Base-by-base conservation (phyloP, 1,139 yeast species). In the Taiozyma sp. region DNA sequence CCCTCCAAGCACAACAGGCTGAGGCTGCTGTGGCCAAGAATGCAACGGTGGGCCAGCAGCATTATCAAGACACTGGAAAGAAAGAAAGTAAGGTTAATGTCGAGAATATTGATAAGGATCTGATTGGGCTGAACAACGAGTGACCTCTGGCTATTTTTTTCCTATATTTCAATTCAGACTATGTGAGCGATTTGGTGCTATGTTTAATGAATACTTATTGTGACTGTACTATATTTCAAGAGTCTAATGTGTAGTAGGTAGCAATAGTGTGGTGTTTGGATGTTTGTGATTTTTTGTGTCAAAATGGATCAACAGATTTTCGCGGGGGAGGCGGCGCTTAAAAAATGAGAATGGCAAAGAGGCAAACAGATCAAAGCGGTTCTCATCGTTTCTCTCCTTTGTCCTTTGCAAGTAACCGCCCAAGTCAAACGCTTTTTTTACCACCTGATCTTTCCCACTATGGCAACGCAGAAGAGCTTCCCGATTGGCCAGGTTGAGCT, bases 21-120 rank as follows among this genome's bases (percentile, higher is more conserved):
- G 44, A 48, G 22, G 48, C 41, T 16, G 49, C 51, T 2, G 46
- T 48, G 3, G 47, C 51, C 2, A 50, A 39, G 24, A 49, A 45
- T 5, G 49, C 49, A 4, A 48, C 49, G 6, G 54, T 40, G 22
- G 49, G 50, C 7, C 53, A 51, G 14, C 47, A 45, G n/a, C 48
- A 39, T 34, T 27, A 19, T 32, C 34, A 40, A 12, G 10, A 29
- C 14, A 28, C 13, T 23, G 36, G 22, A 12, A 16, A 43, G 39
- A 24, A 28, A 19, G 29, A 29, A 10, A n/a, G 8, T 8, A 27
- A 44, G 23, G 16, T 45, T 8, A 45, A 30, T 23, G 60, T 45
- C 14, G 62, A 55, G 38, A 60, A 57, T 45, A 60, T 60, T 22
- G 64, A 60, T 30, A 59, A 56, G 30, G 61, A 58, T 32, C 48